These are phyloP conservation scores for Lentinula boryana DNA, from an alignment of 768 basidiomycete genomes.

Conservation along the genomic window DNA sequence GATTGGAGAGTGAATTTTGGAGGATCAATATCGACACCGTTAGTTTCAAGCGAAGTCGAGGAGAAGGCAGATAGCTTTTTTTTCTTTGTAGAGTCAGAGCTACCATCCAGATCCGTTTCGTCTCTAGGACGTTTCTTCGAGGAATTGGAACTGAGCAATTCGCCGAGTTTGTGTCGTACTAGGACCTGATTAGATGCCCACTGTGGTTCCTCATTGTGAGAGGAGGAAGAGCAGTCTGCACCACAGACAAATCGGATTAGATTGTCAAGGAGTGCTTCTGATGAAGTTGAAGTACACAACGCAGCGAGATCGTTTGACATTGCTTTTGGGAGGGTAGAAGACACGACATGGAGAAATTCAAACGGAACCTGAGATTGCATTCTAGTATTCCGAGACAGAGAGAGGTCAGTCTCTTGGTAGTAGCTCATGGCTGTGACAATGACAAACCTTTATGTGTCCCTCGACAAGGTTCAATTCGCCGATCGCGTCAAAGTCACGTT, in stretches of 20 bases:
- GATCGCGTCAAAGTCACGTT: too few relatives aligned
- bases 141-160: constrained; percentile 17
- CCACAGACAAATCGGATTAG: constrained; percentile 38
- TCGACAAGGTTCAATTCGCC: too few relatives aligned
- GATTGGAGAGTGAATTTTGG: constrained; percentile 56
- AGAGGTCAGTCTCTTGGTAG: background rate
- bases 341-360: constrained; percentile 7
- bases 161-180: constrained; percentile 21
- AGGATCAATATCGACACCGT: constrained; percentile 25
- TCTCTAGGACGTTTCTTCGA: constrained; percentile 22
- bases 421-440: too few relatives aligned
- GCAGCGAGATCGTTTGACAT: constrained; percentile 4
- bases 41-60: background rate
- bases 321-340: constrained; percentile 3
- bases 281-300: constrained; percentile 18
- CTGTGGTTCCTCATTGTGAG: constrained; percentile 19
- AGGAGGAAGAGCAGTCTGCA: constrained; percentile 27
- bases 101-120: constrained; percentile 1
- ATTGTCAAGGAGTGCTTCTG: constrained; percentile 32
- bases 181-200: constrained; percentile 33
- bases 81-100: constrained; percentile 25
- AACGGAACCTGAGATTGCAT: background rate
- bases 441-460: too few relatives aligned
- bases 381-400: background rate
- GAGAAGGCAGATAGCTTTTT: constrained; percentile 19